Base-by-base conservation (phyloP, 306 rosid genomes). In the Acacia melanoxylon region DNA sequence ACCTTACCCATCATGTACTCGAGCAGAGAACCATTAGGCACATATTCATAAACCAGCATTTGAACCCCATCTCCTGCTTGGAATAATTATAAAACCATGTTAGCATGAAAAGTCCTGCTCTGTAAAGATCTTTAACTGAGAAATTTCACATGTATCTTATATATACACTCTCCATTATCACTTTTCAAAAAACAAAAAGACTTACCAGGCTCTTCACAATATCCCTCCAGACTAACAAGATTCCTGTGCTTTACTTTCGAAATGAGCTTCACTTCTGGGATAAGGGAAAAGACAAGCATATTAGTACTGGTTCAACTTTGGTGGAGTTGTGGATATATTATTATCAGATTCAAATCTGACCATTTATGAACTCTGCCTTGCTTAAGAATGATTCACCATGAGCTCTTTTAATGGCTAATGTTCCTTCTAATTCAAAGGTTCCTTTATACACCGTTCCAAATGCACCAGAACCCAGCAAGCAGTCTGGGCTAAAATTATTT, bases 381-480 rank as follows among this genome's bases (percentile, higher is more conserved):
- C 83, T 85, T 17, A 80, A 83, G 87, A 83, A 91, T 22, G 94
- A 83, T 33, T 89, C 89, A 29, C 77, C 76, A 40, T 87, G 94
- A 46, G 98, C 76, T 83, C 96, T 86, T 89, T 94, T 94, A 10
- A 94, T 91, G 35, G 98, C 97, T 27, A 92, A 62, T 45, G 84
- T 85, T 86, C 89, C 93, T 45, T 84, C 87, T 35, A 67, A 83
- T 19, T 83, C 90, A 81, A 92, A 89, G 52, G 44, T 86, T 37
- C 92, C 97, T 81, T 88, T 85, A 80, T 91, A 92, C 51, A 93
- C 95, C 81, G 85, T 89, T 70, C 92, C 96, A 85, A 91, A 90
- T 41, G 92, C 93, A 62, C 98, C 98, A 75, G 91, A 89, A 48
- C 98, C 98, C 79, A 91, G 31, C 80, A 94, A 81, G 75, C 82